Evolutionary conservation across 2,329 filamentous ascomycete species (phyloP).

Genomic region (Seiridium cupressi): DNA sequence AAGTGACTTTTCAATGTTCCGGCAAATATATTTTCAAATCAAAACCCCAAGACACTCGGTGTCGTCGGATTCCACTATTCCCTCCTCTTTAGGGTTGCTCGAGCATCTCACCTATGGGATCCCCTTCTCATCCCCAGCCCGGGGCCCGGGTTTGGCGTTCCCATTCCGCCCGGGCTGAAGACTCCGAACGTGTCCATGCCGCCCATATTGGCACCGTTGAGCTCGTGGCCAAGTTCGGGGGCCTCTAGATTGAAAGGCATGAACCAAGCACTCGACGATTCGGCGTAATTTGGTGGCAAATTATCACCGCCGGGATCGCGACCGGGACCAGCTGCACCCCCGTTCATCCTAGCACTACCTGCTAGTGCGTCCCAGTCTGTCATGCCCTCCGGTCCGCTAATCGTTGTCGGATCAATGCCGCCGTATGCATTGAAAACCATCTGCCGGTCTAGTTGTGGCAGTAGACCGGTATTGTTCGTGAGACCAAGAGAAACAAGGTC

Average conservation of each 20-base stretch:
- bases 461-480: conserved; percentile 45
- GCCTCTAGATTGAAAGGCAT: conserved; percentile 91
- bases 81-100: background rate
- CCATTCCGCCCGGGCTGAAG: conserved; percentile 40
- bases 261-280: conserved; percentile 75
- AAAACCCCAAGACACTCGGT: background rate
- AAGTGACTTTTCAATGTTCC: background rate
- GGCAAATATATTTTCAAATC: background rate
- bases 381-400: conserved; percentile 34
- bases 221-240: conserved; percentile 55
- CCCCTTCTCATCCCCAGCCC: conserved; percentile 3
- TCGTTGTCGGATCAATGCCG: conserved; percentile 42
- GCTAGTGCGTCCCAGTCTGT: conserved; percentile 47
- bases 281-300: conserved; percentile 27
- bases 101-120: background rate
- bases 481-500: conserved; percentile 55
- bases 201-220: conserved; percentile 38
- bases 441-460: conserved; percentile 72
- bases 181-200: conserved; percentile 49
- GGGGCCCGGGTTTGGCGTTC: conserved; percentile 25
- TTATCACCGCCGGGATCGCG: conserved; percentile 22
- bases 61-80: background rate
- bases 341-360: conserved; percentile 27
- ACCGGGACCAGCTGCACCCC: conserved; percentile 22
- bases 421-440: conserved; percentile 74